phyloP scores from a whole-genome alignment of 257 asterid species.

The Lycium ferocissimum region DNA sequence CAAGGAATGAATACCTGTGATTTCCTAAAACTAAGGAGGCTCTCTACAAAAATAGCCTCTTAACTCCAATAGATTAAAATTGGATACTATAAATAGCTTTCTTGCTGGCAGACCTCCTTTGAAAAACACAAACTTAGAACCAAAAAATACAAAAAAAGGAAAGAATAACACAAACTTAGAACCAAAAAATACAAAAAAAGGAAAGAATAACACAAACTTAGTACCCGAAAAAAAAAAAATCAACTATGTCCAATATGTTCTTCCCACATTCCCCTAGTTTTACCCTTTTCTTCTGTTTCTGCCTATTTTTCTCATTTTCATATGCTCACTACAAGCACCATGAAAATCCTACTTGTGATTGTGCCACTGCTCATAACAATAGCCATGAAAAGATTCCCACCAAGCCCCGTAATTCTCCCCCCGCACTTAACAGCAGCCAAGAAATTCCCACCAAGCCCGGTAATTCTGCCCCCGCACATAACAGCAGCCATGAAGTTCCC shows the following conservation, averaged over 20 bases:
- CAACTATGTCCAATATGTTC: conserved; percentile 7
- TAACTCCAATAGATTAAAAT: not conserved
- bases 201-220: not conserved
- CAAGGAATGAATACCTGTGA: conserved; percentile 32
- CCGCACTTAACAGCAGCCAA: not conserved
- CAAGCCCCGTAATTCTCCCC: not conserved
- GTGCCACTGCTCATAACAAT: not conserved
- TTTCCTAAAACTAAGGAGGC: conserved; percentile 41
- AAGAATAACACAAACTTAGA: not conserved
- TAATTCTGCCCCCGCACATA: not conserved
- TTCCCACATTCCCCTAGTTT: conserved; percentile 28
- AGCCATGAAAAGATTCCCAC: not conserved
- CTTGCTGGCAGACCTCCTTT: not conserved
- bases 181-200: not conserved
- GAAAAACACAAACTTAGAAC: not conserved
- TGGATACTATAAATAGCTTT: not conserved
- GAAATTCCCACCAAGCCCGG: not conserved
- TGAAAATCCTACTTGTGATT: not conserved
- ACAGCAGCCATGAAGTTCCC: not conserved
- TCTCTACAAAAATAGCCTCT: conserved; percentile 22
- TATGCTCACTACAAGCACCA: conserved; percentile 21
- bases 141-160: not conserved
- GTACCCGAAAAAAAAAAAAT: not conserved
- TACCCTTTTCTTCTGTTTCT: conserved; percentile 33
- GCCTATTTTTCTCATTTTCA: conserved; percentile 38